Percentiles rank a stretch among this genome's conserved stretches.
These are phyloP conservation scores for Fusarium euwallaceae DNA, from an alignment of 2,329 filamentous ascomycete species.

Conservation along the genomic window DNA sequence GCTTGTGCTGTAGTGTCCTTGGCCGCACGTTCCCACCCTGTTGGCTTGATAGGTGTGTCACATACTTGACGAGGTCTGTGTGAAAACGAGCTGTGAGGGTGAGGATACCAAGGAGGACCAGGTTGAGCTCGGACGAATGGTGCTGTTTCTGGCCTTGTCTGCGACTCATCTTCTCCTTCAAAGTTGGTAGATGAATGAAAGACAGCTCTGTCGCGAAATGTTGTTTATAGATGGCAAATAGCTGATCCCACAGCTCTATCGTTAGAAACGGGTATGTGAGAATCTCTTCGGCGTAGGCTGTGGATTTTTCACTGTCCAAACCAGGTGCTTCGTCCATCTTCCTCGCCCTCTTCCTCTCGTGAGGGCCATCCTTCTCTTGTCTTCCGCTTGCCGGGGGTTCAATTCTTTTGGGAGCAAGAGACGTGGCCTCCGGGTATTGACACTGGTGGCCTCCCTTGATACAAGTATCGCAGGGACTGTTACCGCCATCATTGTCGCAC, in stretches of 20 bases:
- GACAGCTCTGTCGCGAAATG: conserved; percentile 80
- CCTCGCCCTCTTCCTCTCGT: conserved; percentile 64
- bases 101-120: conserved; percentile 75
- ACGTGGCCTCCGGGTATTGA: conserved; percentile 70
- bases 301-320: conserved; percentile 53
- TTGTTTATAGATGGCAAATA: conserved; percentile 77
- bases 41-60: conserved; percentile 56
- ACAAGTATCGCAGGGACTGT: conserved; percentile 80
- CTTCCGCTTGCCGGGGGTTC: conserved; percentile 54
- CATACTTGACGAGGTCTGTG: conserved; percentile 67
- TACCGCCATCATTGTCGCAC: conserved; percentile 82
- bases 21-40: conserved; percentile 52
- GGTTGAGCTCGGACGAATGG: conserved; percentile 62
- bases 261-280: conserved; percentile 74
- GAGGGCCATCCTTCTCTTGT: conserved; percentile 57
- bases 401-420: conserved; percentile 57
- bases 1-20: conserved; percentile 51
- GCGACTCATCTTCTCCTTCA: conserved; percentile 66
- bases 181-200: conserved; percentile 76
- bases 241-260: conserved; percentile 74
- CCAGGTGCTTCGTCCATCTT: conserved; percentile 59
- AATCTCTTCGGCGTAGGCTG: conserved; percentile 66
- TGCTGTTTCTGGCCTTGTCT: conserved; percentile 54
- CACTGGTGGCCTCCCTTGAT: conserved; percentile 79
- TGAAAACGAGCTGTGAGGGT: conserved; percentile 79